Conservation (phyloP, 1,284 basidiomycete species). For the Blastosporella zonata region DNA sequence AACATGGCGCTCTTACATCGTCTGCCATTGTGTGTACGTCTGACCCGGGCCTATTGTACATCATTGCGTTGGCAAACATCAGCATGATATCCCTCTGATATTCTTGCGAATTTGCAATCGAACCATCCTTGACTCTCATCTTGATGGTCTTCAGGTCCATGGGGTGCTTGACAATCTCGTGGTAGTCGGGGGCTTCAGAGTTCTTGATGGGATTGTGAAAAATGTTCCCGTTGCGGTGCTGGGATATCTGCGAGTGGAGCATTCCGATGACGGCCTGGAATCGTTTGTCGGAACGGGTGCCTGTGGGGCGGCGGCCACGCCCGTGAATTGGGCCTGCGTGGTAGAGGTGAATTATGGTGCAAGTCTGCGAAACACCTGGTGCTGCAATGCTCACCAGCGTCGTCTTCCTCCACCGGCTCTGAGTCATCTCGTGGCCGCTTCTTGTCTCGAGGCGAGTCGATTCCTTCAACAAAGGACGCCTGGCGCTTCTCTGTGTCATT, state of each 20-base stretch:
- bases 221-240: conserved; percentile 83
- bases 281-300: conserved; percentile 52
- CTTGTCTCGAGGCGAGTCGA: conserved; percentile 53
- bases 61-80: conserved; percentile 95
- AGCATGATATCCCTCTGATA: conserved; percentile 87
- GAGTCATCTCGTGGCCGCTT: conserved; percentile 70
- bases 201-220: conserved; percentile 89
- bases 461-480: conserved; percentile 49
- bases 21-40: conserved; percentile 88
- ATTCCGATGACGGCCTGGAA: conserved; percentile 80
- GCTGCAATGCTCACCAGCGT: conserved; percentile 40
- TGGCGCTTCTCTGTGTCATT: conserved; percentile 62
- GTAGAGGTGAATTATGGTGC: not conserved
- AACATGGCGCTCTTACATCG: conserved; percentile 53
- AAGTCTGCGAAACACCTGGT: not conserved
- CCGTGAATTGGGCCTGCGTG: conserved; percentile 30
- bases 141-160: conserved; percentile 94
- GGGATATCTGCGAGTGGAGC: conserved; percentile 78
- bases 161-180: conserved; percentile 85
- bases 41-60: conserved; percentile 86
- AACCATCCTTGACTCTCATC: conserved; percentile 75
- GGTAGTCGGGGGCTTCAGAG: conserved; percentile 87
- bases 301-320: conserved; percentile 25
- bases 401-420: conserved; percentile 63
- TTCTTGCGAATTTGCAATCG: conserved; percentile 77